Percentiles rank a stretch among this genome's conserved stretches.
These are phyloP conservation scores for Cryptosporidium baileyi DNA, from an alignment of 169 alveolate genomes.

Conservation along the genomic window DNA sequence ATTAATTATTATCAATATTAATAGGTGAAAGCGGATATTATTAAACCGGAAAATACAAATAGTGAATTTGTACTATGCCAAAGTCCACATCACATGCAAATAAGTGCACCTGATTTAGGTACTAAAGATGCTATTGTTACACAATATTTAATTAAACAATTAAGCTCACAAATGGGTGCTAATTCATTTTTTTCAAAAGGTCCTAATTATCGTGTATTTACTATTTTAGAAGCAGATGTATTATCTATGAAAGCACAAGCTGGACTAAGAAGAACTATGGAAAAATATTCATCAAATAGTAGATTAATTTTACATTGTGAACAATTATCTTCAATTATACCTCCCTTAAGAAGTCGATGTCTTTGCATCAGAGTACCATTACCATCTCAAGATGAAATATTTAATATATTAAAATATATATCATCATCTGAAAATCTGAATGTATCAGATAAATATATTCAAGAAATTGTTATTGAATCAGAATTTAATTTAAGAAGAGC, in stretches of 20 bases:
- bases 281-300: constrained; percentile 87
- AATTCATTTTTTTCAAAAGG: constrained; percentile 82
- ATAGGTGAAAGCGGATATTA: constrained; percentile 82
- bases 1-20: neutral
- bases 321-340: constrained; percentile 83
- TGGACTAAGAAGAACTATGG: constrained; percentile 94
- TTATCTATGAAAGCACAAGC: constrained; percentile 93
- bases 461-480: constrained; percentile 78
- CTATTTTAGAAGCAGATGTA: constrained; percentile 89
- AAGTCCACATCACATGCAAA: constrained; percentile 91
- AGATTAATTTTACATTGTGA: constrained; percentile 90
- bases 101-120: constrained; percentile 92
- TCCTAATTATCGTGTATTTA: constrained; percentile 88
- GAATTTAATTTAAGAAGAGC: constrained; percentile 88
- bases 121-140: constrained; percentile 90
- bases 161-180: constrained; percentile 88
- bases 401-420: constrained; percentile 78
- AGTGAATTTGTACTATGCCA: constrained; percentile 82
- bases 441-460: constrained; percentile 78
- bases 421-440: constrained; percentile 77
- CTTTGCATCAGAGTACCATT: constrained; percentile 92
- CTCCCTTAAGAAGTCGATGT: constrained; percentile 94
- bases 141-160: constrained; percentile 89
- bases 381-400: constrained; percentile 85
- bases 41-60: constrained; percentile 78